Percentiles rank a stretch among this genome's conserved stretches.
phyloP scores from a whole-genome alignment of 2,329 filamentous ascomycete species.

The Aspergillus novoparasiticus region DNA sequence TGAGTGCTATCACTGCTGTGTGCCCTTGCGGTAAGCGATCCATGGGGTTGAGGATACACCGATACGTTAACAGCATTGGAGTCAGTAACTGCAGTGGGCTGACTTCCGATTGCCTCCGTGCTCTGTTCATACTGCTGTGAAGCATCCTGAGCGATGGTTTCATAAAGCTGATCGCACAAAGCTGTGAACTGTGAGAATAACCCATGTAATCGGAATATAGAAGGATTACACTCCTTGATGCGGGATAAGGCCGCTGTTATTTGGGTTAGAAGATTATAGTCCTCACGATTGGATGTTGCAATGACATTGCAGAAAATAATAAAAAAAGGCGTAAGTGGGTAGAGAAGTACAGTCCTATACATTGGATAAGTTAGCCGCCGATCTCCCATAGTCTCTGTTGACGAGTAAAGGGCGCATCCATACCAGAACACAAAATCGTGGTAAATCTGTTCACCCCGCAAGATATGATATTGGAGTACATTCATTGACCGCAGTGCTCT shows the following conservation, averaged over 20 bases:
- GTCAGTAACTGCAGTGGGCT: not conserved
- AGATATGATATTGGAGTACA: not conserved
- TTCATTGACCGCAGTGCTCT: not conserved
- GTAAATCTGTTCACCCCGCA: not conserved
- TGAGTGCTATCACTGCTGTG: not conserved
- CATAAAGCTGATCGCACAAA: not conserved
- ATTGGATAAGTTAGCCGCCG: not conserved
- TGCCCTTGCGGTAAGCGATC: not conserved
- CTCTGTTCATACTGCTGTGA: not conserved
- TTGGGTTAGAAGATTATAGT: not conserved
- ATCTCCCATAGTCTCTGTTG: not conserved
- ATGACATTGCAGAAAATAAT: conserved; percentile 4
- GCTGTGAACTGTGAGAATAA: not conserved
- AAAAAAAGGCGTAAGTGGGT: conserved; percentile 1
- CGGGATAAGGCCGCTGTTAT: conserved; percentile 3
- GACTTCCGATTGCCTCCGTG: not conserved
- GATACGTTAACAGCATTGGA: not conserved
- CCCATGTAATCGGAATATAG: not conserved
- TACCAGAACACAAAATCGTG: conserved; percentile 1
- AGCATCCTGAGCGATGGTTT: not conserved
- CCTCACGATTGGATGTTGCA: conserved; percentile 2
- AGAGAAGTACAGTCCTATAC: not conserved
- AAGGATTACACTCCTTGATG: conserved; percentile 1
- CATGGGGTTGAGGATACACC: not conserved
- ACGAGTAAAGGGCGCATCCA: not conserved